Conservation (phyloP, 495 filamentous ascomycete genomes). For the Letharia columbiana region DNA sequence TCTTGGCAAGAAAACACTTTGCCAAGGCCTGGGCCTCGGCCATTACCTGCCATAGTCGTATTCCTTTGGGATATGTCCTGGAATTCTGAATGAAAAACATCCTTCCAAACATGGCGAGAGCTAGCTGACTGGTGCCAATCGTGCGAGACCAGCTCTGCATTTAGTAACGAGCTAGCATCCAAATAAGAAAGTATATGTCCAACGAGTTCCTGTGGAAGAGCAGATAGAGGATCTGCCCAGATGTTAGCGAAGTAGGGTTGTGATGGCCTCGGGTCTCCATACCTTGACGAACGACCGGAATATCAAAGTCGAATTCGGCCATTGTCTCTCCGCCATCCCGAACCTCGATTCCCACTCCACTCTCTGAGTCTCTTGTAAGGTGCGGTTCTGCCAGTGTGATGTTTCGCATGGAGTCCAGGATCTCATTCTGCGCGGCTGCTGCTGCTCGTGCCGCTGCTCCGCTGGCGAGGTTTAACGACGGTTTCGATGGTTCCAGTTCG, state of each 20-base stretch:
- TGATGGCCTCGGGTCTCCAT: slow-evolving; percentile 21
- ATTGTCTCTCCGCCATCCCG: slow-evolving; percentile 39
- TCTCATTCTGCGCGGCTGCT: slow-evolving; percentile 59
- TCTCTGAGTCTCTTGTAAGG: slow-evolving; percentile 54
- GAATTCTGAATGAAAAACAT: slow-evolving; percentile 64
- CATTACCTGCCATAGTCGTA: slow-evolving; percentile 14
- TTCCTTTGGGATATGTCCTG: slow-evolving; percentile 6
- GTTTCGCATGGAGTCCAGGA: slow-evolving; percentile 36
- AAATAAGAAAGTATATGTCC: slow-evolving; percentile 64
- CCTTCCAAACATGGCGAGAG: slow-evolving; percentile 66
- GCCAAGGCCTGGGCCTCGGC: slow-evolving; percentile 39
- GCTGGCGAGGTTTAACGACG: slow-evolving; percentile 40
- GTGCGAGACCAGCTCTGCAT: slow-evolving; percentile 52
- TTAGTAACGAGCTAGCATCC: slow-evolving; percentile 56
- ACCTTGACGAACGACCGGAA: slow-evolving; percentile 37
- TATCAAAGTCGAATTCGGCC: slow-evolving; percentile 37
- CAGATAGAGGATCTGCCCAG: slow-evolving; percentile 53
- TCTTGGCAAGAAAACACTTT: slow-evolving; percentile 48
- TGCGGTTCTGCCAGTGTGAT: slow-evolving; percentile 27
- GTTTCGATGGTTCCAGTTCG: slow-evolving; percentile 33
- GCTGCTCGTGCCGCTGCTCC: slow-evolving; percentile 64
- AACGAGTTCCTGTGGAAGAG: slow-evolving; percentile 63
- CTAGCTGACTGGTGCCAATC: slow-evolving; percentile 54
- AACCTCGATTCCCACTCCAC: slow-evolving; percentile 71
- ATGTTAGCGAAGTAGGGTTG: slow-evolving; percentile 17